Evolutionary conservation across 495 filamentous ascomycete genomes (phyloP).

Genomic region (Talaromyces adpressus): DNA sequence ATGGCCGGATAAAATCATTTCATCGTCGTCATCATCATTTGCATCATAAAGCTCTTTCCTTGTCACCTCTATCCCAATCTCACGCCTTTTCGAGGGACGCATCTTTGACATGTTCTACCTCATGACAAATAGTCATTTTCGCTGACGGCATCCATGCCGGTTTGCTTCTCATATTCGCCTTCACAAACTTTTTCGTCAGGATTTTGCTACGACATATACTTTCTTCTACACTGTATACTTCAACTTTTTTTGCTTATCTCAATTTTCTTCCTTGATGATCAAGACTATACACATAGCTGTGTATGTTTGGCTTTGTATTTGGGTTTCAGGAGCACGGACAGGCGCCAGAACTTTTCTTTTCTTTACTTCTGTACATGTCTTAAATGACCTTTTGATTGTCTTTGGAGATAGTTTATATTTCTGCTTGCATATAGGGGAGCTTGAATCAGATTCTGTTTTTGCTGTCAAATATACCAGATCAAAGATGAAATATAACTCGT

Average conservation of each 20-base stretch:
- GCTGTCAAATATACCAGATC: background rate
- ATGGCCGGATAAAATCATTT: slow-evolving; percentile 4
- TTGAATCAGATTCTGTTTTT: background rate
- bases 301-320: background rate
- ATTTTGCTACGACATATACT: background rate
- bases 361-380: background rate
- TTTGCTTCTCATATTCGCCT: background rate
- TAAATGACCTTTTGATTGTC: background rate
- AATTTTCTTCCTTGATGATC: background rate
- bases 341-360: background rate
- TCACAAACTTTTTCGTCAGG: background rate
- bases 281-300: background rate
- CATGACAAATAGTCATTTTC: background rate
- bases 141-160: background rate
- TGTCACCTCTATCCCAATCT: background rate
- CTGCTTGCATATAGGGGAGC: background rate
- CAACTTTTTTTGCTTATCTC: background rate
- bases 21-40: background rate
- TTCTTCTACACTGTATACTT: background rate
- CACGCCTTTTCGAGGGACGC: background rate
- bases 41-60: background rate
- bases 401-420: background rate
- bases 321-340: background rate
- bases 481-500: too few relatives aligned
- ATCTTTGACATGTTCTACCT: background rate